These are phyloP conservation scores for Coffea eugenioides DNA, from an alignment of 257 asterid genomes.

Conservation along the genomic window DNA sequence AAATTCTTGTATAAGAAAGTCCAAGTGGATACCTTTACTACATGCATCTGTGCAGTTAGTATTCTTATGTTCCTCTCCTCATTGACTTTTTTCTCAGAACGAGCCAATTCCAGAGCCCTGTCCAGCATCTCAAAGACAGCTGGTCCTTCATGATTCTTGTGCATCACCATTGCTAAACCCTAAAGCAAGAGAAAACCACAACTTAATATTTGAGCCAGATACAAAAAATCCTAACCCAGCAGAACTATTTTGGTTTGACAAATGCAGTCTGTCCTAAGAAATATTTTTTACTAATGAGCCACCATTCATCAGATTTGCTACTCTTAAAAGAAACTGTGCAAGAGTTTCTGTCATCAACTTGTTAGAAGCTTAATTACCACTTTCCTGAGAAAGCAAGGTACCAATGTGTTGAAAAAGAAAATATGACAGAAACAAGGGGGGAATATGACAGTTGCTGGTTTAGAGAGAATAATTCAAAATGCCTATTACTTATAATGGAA, in stretches of 20 bases:
- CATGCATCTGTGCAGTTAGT: conserved; percentile 83
- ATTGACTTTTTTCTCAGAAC: conserved; percentile 46
- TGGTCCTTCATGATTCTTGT: conserved; percentile 76
- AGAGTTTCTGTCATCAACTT: too few species aligned
- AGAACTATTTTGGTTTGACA: not conserved
- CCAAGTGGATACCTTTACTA: conserved; percentile 52
- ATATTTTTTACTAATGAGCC: too few species aligned
- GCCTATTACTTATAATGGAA: not conserved
- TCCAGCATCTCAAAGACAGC: conserved; percentile 84
- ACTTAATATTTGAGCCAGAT: not conserved
- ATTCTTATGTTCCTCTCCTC: conserved; percentile 81
- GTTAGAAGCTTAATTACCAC: too few species aligned
- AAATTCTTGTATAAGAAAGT: conserved; percentile 14
- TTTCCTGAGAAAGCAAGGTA: too few species aligned
- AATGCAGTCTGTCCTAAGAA: not conserved
- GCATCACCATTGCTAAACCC: conserved; percentile 98
- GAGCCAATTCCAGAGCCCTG: conserved; percentile 64
- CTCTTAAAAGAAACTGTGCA: too few species aligned
- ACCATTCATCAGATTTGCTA: too few species aligned
- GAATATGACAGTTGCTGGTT: not conserved
- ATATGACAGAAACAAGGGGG: too few species aligned
- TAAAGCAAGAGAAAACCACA: conserved; percentile 21
- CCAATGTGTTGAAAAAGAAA: too few species aligned
- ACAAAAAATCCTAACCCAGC: not conserved
- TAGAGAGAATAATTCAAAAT: not conserved